Evolutionary conservation across 2,329 filamentous ascomycete species (phyloP), one percentile per base, ranked within the genome.

Genomic region (Colletotrichum nymphaeae): DNA sequence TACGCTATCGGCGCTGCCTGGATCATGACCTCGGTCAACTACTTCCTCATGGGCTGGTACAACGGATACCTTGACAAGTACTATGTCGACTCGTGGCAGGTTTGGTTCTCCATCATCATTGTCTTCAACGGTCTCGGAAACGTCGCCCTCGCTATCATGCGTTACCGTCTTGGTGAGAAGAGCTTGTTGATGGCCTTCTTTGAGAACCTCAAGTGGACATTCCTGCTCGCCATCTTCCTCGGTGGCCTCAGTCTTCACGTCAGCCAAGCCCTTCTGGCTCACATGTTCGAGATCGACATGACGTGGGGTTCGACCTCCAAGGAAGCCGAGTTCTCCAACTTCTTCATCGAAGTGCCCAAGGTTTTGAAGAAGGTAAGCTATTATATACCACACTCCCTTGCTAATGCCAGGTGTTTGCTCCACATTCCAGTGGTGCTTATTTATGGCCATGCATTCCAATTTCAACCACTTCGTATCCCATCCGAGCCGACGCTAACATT

Each of bases 271-370:
- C 86, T 97, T 42, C 83, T 97, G 58, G 88, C 91, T 5, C 95
- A 97, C 85, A 94, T 97, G 90, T 94, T 97, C 80, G 91, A 94
- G 84, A 91, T 96, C 79, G 89, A 97, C 83, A 96, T 97, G 92
- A 90, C 90, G 3, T 97, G 94, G 94, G 94, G 94, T 63, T 91
- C 94, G 1, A 97, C 95, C 0, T 89, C 92, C 53, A 97, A 97
- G 84, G 95, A 97, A 84, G 90, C 90, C 63, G 93, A 95, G 78
- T 92, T 93, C 79, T 92, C 93, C 30, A 93, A 94, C 82, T 97
- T 97, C 84, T 96, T 95, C 84, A 93, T 94, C 73, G 94, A 97
- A 80, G 90, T 95, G 22, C 93, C 93, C 42, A 93, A 93, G 80
- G 93, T 97, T 53, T 81, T 96, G 77, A 93, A 92, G 83, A 92